Evolutionary conservation across 257 asterid species (phyloP).

Genomic region (Leonotis leonurus): DNA sequence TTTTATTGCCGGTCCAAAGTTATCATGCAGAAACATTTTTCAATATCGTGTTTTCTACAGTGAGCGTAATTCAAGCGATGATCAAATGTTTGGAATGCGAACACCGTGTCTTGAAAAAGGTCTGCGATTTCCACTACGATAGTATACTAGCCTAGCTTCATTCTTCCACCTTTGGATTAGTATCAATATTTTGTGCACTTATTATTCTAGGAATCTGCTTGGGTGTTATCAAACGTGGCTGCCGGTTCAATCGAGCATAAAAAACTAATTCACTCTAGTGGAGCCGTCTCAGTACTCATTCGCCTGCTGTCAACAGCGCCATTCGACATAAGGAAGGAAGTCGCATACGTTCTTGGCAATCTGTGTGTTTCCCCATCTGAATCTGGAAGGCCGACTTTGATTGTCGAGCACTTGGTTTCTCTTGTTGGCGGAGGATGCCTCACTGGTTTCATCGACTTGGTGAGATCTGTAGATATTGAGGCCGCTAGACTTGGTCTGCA

Average conservation of each 20-base stretch:
- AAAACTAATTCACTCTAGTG: constrained; percentile 62
- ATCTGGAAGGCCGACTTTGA: constrained; percentile 58
- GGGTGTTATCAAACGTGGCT: constrained; percentile 90
- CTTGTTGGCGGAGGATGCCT: constrained; percentile 77
- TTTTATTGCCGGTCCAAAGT: not conserved
- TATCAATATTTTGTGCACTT: not conserved
- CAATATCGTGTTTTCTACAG: constrained; percentile 33
- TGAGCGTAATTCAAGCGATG: constrained; percentile 50
- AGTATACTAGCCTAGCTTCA: not conserved
- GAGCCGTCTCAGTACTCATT: constrained; percentile 52
- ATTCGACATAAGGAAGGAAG: constrained; percentile 89
- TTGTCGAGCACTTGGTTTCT: constrained; percentile 74
- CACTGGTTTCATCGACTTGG: constrained; percentile 67
- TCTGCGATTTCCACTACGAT: not conserved
- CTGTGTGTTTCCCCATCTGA: constrained; percentile 71
- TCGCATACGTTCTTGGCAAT: constrained; percentile 82
- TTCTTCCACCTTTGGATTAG: not conserved
- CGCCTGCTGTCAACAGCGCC: constrained; percentile 64
- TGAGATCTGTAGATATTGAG: constrained; percentile 80
- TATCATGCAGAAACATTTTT: not conserved
- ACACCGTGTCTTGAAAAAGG: constrained; percentile 87
- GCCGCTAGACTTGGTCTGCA: constrained; percentile 94
- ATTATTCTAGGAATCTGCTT: constrained; percentile 72
- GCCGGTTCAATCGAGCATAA: constrained; percentile 85
- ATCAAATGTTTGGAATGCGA: constrained; percentile 73